Conservation (phyloP, 2,329 filamentous ascomycete species). For the Botrytis porri region DNA sequence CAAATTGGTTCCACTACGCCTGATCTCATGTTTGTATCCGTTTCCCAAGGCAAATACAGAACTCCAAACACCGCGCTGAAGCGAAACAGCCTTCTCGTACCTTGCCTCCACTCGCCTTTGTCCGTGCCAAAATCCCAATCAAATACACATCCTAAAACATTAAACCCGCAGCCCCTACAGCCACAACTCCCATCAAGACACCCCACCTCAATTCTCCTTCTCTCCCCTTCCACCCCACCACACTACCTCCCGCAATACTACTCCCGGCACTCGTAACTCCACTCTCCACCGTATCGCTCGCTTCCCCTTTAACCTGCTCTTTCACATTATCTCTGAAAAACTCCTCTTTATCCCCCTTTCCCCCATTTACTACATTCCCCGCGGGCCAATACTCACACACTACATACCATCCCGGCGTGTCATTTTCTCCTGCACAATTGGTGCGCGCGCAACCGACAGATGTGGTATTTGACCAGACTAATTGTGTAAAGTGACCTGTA, state of each 20-base stretch:
- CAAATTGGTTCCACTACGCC: background rate
- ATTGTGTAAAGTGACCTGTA: slow-evolving; percentile 71
- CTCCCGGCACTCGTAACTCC: slow-evolving; percentile 3
- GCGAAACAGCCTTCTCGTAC: background rate
- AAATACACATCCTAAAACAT: background rate
- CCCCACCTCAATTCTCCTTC: background rate
- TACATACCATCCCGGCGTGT: slow-evolving; percentile 56
- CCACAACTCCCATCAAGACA: background rate
- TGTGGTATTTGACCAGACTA: slow-evolving; percentile 66
- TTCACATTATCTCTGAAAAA: slow-evolving; percentile 42
- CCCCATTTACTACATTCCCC: slow-evolving; percentile 53
- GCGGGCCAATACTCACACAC: slow-evolving; percentile 68
- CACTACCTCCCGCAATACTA: background rate
- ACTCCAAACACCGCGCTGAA: background rate
- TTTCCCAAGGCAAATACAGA: background rate
- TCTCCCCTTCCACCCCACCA: background rate
- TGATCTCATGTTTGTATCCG: background rate
- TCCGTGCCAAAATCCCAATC: background rate
- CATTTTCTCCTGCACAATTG: slow-evolving; percentile 43
- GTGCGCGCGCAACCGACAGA: slow-evolving; percentile 53
- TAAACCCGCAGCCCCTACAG: background rate
- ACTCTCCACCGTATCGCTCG: slow-evolving; percentile 32
- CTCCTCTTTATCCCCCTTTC: slow-evolving; percentile 47
- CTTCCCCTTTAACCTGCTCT: slow-evolving; percentile 27
- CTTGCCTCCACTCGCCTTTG: background rate